Evolutionary conservation across 345 rosid species (phyloP).

Genomic region (Salix udensis): DNA sequence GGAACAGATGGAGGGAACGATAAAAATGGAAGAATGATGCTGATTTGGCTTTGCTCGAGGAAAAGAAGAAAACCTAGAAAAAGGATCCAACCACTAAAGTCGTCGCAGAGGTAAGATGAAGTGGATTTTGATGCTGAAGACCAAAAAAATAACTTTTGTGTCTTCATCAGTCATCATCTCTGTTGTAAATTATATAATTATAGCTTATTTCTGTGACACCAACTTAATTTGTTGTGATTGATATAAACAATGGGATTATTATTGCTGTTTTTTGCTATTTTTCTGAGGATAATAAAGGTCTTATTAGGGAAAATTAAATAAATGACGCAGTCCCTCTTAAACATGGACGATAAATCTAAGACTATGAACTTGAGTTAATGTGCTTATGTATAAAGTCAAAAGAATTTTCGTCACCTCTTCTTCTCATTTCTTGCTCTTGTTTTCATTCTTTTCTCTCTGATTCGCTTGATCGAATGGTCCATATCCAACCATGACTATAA

Average conservation of each 20-base stretch:
- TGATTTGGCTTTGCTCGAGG: slow-evolving; percentile 1
- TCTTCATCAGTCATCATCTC: slow-evolving; percentile 43
- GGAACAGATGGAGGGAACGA: neutral
- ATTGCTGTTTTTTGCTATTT: neutral
- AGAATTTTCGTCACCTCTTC: too few species aligned
- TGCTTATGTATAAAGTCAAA: neutral
- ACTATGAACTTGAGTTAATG: neutral
- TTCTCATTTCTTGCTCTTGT: too few species aligned
- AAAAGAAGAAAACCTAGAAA: slow-evolving; percentile 15
- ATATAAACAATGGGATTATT: slow-evolving; percentile 10
- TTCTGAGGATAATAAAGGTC: neutral
- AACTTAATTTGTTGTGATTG: slow-evolving; percentile 18
- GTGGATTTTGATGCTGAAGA: slow-evolving; percentile 37
- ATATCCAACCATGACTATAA: too few species aligned
- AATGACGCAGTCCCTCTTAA: neutral
- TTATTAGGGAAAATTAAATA: neutral
- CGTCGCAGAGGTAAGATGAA: slow-evolving; percentile 6
- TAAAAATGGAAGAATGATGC: neutral
- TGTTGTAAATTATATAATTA: neutral
- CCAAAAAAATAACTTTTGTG: slow-evolving; percentile 36
- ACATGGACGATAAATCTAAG: slow-evolving; percentile 6
- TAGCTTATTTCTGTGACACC: slow-evolving; percentile 3
- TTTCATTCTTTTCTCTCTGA: too few species aligned
- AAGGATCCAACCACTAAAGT: slow-evolving; percentile 26
- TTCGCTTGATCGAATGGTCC: too few species aligned